A percentile compares a stretch with the other conserved stretches of the same genome.
Conservation (phyloP, 495 filamentous ascomycete genomes). For the Trichoderma gamsii region DNA sequence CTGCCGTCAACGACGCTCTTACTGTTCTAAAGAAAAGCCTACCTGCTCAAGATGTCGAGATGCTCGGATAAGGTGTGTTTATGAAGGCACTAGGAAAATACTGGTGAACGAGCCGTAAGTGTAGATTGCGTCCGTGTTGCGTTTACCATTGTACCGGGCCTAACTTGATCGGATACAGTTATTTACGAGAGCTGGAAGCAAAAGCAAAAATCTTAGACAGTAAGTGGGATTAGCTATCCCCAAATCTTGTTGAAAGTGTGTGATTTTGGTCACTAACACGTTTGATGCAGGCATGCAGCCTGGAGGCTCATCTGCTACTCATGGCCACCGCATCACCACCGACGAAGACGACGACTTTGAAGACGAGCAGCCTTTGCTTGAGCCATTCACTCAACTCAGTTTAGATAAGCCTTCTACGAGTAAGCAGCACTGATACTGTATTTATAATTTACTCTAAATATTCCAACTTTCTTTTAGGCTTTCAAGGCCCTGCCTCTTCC, state of each 20-base stretch:
- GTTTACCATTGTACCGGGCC: not conserved
- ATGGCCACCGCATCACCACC: not conserved
- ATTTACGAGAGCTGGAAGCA: constrained; percentile 22
- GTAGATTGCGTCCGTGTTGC: not conserved
- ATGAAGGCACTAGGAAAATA: constrained; percentile 21
- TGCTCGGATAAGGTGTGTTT: constrained; percentile 20
- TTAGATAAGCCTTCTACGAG: constrained; percentile 20
- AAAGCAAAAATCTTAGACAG: constrained; percentile 17
- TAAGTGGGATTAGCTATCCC: not conserved
- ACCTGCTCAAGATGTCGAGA: constrained; percentile 22
- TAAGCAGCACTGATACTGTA: not conserved
- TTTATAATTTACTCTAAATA: not conserved
- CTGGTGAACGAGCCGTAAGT: constrained; percentile 25
- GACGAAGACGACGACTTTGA: constrained; percentile 24
- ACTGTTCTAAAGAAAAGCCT: constrained; percentile 24
- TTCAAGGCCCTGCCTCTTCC: constrained; percentile 24
- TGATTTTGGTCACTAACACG: not conserved
- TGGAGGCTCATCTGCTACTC: not conserved
- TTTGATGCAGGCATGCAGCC: not conserved
- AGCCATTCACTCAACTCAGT: constrained; percentile 23
- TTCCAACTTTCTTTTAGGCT: not conserved
- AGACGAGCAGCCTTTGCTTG: constrained; percentile 22
- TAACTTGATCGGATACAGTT: constrained; percentile 13
- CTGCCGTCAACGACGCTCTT: constrained; percentile 22
- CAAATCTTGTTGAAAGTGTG: too few relatives aligned